Percentiles rank a stretch among this genome's conserved stretches.
Evolutionary conservation across 2,329 filamentous ascomycete genomes (phyloP).

Genomic region (Cordyceps cateniannulata): DNA sequence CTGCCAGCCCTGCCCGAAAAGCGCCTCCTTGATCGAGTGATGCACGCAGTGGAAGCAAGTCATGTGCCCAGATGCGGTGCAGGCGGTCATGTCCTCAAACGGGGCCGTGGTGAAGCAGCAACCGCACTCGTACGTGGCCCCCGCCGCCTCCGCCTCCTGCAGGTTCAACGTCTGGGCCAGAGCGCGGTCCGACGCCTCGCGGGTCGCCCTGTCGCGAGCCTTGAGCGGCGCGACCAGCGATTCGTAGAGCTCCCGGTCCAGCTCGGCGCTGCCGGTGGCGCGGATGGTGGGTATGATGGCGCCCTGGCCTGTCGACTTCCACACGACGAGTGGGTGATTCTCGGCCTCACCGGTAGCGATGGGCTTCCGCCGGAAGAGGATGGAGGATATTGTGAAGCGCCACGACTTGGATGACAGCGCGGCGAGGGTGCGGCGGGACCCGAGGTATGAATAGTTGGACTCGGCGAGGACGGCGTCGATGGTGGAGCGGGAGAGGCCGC

Average conservation of each 20-base stretch:
- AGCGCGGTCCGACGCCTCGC: slow-evolving; percentile 44
- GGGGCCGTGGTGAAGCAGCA: slow-evolving; percentile 68
- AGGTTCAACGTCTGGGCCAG: slow-evolving; percentile 50
- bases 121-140: slow-evolving; percentile 61
- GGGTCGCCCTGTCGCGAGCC: slow-evolving; percentile 33
- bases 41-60: slow-evolving; percentile 79
- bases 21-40: slow-evolving; percentile 73
- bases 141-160: slow-evolving; percentile 50
- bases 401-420: slow-evolving; percentile 67
- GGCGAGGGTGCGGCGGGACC: slow-evolving; percentile 63
- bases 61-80: slow-evolving; percentile 61
- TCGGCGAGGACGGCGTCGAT: slow-evolving; percentile 76
- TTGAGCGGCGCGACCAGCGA: slow-evolving; percentile 51
- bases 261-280: slow-evolving; percentile 57
- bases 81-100: slow-evolving; percentile 71
- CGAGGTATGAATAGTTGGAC: slow-evolving; percentile 71
- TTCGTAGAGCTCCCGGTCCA: slow-evolving; percentile 55
- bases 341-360: slow-evolving; percentile 48
- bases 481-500: slow-evolving; percentile 63
- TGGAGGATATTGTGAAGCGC: slow-evolving; percentile 64
- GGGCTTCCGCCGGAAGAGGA: slow-evolving; percentile 61
- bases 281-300: slow-evolving; percentile 55
- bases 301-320: slow-evolving; percentile 51
- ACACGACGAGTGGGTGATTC: slow-evolving; percentile 56
- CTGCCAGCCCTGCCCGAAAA: slow-evolving; percentile 90